Conservation (phyloP, 306 rosid species). For the Cercis canadensis region DNA sequence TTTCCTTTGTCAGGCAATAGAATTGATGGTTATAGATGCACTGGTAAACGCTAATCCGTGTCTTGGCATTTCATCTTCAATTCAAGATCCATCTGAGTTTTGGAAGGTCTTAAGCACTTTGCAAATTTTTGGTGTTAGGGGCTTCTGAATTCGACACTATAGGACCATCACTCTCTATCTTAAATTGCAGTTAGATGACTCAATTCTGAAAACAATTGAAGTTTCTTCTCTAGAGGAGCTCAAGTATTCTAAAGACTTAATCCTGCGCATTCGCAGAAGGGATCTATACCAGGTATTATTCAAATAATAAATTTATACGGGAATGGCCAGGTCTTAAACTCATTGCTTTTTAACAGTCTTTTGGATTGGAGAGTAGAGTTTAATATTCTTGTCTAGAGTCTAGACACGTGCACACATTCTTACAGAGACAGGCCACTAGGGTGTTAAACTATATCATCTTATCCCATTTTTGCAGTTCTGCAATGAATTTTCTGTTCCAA, state of each 20-base stretch:
- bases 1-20: constrained; percentile 70
- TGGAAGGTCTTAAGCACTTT: constrained; percentile 74
- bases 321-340: neutral
- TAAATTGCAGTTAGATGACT: constrained; percentile 78
- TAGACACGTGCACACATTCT: neutral
- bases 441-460: neutral
- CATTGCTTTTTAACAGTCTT: neutral
- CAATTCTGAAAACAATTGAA: constrained; percentile 69
- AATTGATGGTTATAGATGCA: constrained; percentile 84
- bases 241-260: constrained; percentile 74
- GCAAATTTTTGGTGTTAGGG: constrained; percentile 20
- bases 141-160: constrained; percentile 26
- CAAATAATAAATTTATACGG: constrained; percentile 4
- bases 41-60: constrained; percentile 66
- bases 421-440: neutral
- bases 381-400: neutral
- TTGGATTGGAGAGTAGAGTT: constrained; percentile 7
- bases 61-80: constrained; percentile 62
- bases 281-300: constrained; percentile 74
- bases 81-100: constrained; percentile 70
- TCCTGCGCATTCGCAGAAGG: constrained; percentile 77
- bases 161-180: constrained; percentile 13
- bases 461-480: constrained; percentile 65
- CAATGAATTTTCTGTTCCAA: constrained; percentile 90
- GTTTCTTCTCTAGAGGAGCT: constrained; percentile 59